These are phyloP conservation scores for Cytospora piceae DNA, from an alignment of 2,329 filamentous ascomycete genomes.

Conservation along the genomic window DNA sequence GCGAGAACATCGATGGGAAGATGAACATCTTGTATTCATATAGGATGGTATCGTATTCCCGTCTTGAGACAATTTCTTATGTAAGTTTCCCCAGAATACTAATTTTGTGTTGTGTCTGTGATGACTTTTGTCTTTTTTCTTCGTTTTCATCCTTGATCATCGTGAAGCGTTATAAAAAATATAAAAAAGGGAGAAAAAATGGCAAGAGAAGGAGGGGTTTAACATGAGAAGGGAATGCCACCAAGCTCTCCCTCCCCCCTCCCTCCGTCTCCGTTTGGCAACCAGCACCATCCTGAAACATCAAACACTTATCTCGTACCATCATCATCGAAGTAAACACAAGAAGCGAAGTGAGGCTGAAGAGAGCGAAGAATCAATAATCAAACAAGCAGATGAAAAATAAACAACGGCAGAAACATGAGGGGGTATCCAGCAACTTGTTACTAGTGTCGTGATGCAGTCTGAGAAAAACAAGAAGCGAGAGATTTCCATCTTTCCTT, in stretches of 20 bases:
- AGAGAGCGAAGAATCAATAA: constrained; percentile 10
- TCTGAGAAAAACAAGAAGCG: constrained; percentile 21
- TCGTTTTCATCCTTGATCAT: constrained; percentile 8
- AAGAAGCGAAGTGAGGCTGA: constrained; percentile 23
- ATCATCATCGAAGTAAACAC: constrained; percentile 25
- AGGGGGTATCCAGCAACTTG: constrained; percentile 32
- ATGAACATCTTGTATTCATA: neutral
- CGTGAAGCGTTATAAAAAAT: constrained; percentile 9
- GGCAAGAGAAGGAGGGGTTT: too few relatives aligned
- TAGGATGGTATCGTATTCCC: constrained; percentile 18
- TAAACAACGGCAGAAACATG: constrained; percentile 13
- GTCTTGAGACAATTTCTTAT: constrained; percentile 30
- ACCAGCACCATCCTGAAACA: constrained; percentile 7
- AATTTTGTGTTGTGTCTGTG: constrained; percentile 4
- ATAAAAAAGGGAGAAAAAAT: neutral
- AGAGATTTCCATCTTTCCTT: constrained; percentile 7
- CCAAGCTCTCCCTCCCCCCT: neutral
- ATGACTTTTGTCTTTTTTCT: constrained; percentile 13
- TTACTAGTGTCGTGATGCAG: constrained; percentile 29
- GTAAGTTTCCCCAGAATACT: constrained; percentile 13
- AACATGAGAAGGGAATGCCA: neutral
- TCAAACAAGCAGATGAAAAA: constrained; percentile 2
- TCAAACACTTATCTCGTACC: neutral
- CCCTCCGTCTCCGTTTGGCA: constrained; percentile 3
- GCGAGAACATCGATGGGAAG: too few relatives aligned